These are phyloP conservation scores for Coffea canephora DNA, from an alignment of 257 asterid species.

Conservation along the genomic window DNA sequence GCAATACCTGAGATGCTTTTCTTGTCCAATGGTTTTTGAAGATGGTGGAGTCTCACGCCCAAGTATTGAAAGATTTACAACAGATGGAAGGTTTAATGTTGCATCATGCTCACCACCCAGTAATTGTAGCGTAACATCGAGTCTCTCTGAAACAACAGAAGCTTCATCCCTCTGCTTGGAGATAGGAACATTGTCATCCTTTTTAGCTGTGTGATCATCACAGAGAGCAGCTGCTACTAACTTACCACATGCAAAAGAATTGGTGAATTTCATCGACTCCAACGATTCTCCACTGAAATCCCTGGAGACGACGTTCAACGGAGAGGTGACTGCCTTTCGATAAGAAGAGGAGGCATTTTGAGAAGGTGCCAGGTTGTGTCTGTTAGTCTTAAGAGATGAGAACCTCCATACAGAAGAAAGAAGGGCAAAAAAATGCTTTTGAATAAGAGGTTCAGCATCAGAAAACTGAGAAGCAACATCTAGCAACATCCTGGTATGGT, in stretches of 20 bases:
- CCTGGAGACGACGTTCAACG: slow-evolving; percentile 22
- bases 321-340: slow-evolving; percentile 29
- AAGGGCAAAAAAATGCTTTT: slow-evolving; percentile 70
- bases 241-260: slow-evolving; percentile 58
- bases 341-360: slow-evolving; percentile 53
- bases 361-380: slow-evolving; percentile 25
- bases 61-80: slow-evolving; percentile 47
- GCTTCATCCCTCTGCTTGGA: slow-evolving; percentile 40
- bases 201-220: slow-evolving; percentile 27
- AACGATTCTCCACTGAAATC: slow-evolving; percentile 28
- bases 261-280: slow-evolving; percentile 51
- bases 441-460: slow-evolving; percentile 79
- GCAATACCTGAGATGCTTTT: slow-evolving; percentile 52
- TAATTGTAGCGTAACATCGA: slow-evolving; percentile 65
- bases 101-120: slow-evolving; percentile 35
- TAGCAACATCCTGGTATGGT: slow-evolving; percentile 65
- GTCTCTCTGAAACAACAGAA: slow-evolving; percentile 41
- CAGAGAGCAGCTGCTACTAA: slow-evolving; percentile 70
- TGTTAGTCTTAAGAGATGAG: slow-evolving; percentile 31
- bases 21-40: slow-evolving; percentile 32
- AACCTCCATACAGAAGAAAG: slow-evolving; percentile 74
- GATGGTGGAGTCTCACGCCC: slow-evolving; percentile 44
- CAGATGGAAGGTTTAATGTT: slow-evolving; percentile 46
- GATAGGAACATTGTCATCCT: slow-evolving; percentile 26
- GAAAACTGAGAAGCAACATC: slow-evolving; percentile 63